Evolutionary conservation across 306 rosid species (phyloP), one percentile per base, ranked within the genome.

Genomic region (Cucurbita argyrosperma): DNA sequence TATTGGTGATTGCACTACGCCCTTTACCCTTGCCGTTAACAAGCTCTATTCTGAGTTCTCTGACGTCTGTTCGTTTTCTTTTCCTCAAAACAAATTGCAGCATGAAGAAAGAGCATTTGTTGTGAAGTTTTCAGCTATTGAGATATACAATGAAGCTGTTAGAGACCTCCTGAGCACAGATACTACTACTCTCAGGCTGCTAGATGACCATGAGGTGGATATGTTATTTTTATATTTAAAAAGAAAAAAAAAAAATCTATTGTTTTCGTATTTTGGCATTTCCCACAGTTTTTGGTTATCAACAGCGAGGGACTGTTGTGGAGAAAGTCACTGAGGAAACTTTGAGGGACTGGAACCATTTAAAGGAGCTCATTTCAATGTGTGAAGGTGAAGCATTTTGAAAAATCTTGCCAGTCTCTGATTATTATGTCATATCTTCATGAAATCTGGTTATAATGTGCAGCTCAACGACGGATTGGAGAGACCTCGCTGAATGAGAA

Each of bases 391-490:
- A 77, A 78, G 71, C 58, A 81, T 65, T 71, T 82, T 61, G 72
- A 40, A 43, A 52, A 77, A 60, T 47, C 12, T 76, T 80, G 57
- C 66, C 75, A 53, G 51, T 82, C 58, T 38, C 52, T 49, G 82
- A 68, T 81, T 72, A 45, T 70, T 72, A 40, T 70, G 74, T 52
- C 61, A 57, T 52, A 26, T 9, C 35, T 51, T 19, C 45, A 72
- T 18, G 56, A 82, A 77, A 61, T 59, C 19, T 35, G 47, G 60
- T 59, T 78, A 71, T 74, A 76, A 49, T 83, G 39, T 82, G 87
- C 96, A 95, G 99, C 96, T 72, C 99, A 95, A 83, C 88, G 99
- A 80, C 96, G 85, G 84, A 92, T 95, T 58, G 99, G 99, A 80
- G 99, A 91, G 88, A 95, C 99, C 60, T 81, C 69, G 66, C 84